Evolutionary conservation across 2,329 filamentous ascomycete genomes (phyloP).

Genomic region (Davidsoniella australis): DNA sequence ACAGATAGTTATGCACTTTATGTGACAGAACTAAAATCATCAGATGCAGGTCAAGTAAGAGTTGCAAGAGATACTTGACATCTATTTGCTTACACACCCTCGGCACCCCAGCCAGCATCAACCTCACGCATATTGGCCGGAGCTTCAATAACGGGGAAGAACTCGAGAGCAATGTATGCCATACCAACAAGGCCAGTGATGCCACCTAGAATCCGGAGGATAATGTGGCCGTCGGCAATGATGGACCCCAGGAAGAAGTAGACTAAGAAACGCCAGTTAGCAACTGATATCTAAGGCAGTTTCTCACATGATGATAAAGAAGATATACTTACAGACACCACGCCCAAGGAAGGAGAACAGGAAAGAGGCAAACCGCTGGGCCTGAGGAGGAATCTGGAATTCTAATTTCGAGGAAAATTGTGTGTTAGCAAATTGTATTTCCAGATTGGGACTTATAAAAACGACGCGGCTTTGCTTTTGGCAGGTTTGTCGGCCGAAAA

Average conservation of each 20-base stretch:
- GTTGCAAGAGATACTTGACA: too few relatives aligned
- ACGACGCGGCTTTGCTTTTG: not conserved
- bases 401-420: constrained; percentile 29
- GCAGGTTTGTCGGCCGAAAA: not conserved
- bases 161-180: constrained; percentile 59
- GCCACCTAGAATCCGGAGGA: constrained; percentile 59
- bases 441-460: not conserved
- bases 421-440: not conserved
- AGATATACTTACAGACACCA: constrained; percentile 60
- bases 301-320: not conserved
- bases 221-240: constrained; percentile 49
- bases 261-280: constrained; percentile 28
- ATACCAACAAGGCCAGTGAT: constrained; percentile 65
- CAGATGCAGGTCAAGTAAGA: too few relatives aligned
- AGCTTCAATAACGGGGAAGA: constrained; percentile 61
- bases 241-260: constrained; percentile 91
- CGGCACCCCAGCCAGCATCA: constrained; percentile 58
- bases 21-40: too few relatives aligned
- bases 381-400: constrained; percentile 86
- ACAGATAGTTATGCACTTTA: too few relatives aligned
- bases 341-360: constrained; percentile 95
- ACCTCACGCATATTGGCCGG: constrained; percentile 69
- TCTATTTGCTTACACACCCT: constrained; percentile 28
- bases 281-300: constrained; percentile 21
- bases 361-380: constrained; percentile 89